Evolutionary conservation across 2,329 filamentous ascomycete species (phyloP).

Genomic region (Mycosphaerelloides madeirae): DNA sequence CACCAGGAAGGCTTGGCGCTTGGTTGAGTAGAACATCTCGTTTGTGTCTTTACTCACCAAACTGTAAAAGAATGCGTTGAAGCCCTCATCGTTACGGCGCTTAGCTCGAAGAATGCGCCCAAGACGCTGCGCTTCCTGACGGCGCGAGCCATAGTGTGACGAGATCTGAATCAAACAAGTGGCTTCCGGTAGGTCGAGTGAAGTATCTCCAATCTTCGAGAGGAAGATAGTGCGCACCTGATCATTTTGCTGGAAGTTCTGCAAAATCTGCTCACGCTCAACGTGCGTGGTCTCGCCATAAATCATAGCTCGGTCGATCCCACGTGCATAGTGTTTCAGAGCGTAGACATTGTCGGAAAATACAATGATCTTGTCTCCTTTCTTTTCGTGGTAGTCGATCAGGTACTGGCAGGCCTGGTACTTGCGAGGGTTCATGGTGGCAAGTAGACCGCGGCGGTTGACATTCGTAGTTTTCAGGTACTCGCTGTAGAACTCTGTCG

Average conservation of each 20-base stretch:
- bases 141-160: slow-evolving; percentile 91
- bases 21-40: slow-evolving; percentile 97
- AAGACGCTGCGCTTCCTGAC: slow-evolving; percentile 90
- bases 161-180: slow-evolving; percentile 97
- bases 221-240: slow-evolving; percentile 88
- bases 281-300: slow-evolving; percentile 81
- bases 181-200: slow-evolving; percentile 92
- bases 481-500: slow-evolving; percentile 93
- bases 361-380: slow-evolving; percentile 96
- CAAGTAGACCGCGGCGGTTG: slow-evolving; percentile 65
- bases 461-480: slow-evolving; percentile 67
- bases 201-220: slow-evolving; percentile 96
- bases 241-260: slow-evolving; percentile 93
- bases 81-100: slow-evolving; percentile 92
- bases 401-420: slow-evolving; percentile 96
- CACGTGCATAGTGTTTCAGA: slow-evolving; percentile 75
- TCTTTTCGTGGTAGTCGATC: slow-evolving; percentile 94
- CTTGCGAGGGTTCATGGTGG: slow-evolving; percentile 96
- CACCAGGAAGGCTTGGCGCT: slow-evolving; percentile 92
- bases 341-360: slow-evolving; percentile 98
- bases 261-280: slow-evolving; percentile 80
- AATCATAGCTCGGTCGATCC: slow-evolving; percentile 82
- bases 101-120: slow-evolving; percentile 93
- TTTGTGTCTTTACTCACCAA: slow-evolving; percentile 95
- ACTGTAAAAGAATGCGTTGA: slow-evolving; percentile 98